phyloP scores from a whole-genome alignment of 2,329 filamentous ascomycete genomes.

The Aureobasidium sp. region DNA sequence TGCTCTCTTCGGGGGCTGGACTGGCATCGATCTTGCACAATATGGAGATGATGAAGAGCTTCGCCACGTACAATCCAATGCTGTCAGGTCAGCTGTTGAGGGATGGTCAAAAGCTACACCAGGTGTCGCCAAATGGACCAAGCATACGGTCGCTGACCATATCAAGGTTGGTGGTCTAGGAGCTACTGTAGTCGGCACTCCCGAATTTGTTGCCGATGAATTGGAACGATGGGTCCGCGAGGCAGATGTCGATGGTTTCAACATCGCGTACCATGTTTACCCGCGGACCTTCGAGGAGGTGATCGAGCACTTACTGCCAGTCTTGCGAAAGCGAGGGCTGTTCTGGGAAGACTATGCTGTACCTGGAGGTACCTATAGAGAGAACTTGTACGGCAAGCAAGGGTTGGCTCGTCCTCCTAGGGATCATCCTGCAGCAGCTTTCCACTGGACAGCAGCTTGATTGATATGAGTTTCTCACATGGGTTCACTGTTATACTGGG shows the following conservation, averaged over 20 bases:
- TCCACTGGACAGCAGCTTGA: constrained; percentile 15
- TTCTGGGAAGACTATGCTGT: constrained; percentile 19
- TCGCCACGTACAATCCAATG: constrained; percentile 54
- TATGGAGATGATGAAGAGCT: constrained; percentile 60
- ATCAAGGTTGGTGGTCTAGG: constrained; percentile 62
- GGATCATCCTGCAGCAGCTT: constrained; percentile 21
- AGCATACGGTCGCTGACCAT: constrained; percentile 60
- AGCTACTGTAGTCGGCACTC: constrained; percentile 57
- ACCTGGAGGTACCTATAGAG: constrained; percentile 18
- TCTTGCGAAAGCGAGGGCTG: constrained; percentile 30
- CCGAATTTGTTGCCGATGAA: constrained; percentile 57
- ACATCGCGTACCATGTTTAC: constrained; percentile 63
- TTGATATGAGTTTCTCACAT: background rate
- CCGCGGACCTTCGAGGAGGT: constrained; percentile 63
- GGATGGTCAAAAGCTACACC: constrained; percentile 51
- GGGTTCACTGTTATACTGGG: background rate
- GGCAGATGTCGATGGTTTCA: constrained; percentile 68
- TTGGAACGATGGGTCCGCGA: constrained; percentile 61
- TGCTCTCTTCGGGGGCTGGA: constrained; percentile 68
- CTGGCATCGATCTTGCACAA: constrained; percentile 55
- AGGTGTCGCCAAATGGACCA: constrained; percentile 58
- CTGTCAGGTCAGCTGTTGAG: constrained; percentile 50
- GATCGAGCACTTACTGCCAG: constrained; percentile 42
- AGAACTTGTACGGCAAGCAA: constrained; percentile 26
- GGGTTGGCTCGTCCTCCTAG: background rate